phyloP scores from a whole-genome alignment of 2,329 filamentous ascomycete species.

The Aspergillus persii region DNA sequence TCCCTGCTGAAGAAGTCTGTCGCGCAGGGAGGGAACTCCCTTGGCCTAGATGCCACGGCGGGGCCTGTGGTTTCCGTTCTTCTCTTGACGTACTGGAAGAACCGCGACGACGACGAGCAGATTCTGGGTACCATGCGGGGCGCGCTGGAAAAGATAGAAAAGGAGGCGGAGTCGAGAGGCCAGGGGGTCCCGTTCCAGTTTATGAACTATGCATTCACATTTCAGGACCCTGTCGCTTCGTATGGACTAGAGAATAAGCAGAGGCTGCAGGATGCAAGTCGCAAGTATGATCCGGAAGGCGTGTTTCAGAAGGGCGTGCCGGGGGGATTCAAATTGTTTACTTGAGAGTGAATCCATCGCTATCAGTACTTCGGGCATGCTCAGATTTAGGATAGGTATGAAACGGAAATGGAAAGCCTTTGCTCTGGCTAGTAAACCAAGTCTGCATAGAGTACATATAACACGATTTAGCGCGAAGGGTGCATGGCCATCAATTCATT shows the following conservation, averaged over 20 bases:
- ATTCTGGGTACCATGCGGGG: background rate
- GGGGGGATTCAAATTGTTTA: constrained; percentile 16
- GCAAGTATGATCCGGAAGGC: constrained; percentile 15
- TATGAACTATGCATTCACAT: constrained; percentile 6
- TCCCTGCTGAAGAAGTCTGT: background rate
- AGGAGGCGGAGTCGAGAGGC: background rate
- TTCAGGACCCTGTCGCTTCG: constrained; percentile 19
- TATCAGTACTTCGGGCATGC: too few species aligned
- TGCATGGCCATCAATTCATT: too few species aligned
- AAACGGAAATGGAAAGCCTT: too few species aligned
- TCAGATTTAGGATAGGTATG: too few species aligned
- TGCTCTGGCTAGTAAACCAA: too few species aligned
- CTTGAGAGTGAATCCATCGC: background rate
- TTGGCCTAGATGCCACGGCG: background rate
- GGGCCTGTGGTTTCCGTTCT: background rate
- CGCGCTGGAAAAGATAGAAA: background rate
- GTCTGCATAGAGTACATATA: too few species aligned
- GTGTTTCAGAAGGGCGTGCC: constrained; percentile 16
- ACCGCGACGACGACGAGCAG: background rate
- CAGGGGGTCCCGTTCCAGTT: background rate
- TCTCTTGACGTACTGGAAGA: background rate
- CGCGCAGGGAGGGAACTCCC: background rate
- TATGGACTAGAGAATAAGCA: constrained; percentile 17
- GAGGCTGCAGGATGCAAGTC: constrained; percentile 8
- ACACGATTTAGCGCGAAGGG: too few species aligned